A percentile compares a stretch with the other conserved stretches of the same genome.
Conservation (phyloP, 2,329 filamentous ascomycete genomes). For the Stagonosporopsis chrysanthemi region DNA sequence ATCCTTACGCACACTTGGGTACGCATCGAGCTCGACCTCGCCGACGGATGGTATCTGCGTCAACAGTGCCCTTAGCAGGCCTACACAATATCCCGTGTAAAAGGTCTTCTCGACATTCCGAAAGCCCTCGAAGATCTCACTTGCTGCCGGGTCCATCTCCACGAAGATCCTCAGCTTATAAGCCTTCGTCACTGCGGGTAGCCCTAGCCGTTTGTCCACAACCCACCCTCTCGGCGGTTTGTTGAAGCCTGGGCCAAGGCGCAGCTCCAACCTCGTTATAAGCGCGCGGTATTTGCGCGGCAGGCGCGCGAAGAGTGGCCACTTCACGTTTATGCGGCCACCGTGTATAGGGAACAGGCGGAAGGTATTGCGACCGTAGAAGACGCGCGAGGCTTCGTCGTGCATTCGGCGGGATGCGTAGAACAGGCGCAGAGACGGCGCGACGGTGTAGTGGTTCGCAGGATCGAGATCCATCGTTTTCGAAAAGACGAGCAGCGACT, state of each 20-base stretch:
- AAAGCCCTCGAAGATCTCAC: constrained; percentile 72
- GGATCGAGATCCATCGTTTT: constrained; percentile 71
- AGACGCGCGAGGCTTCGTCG: constrained; percentile 59
- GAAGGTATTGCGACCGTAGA: constrained; percentile 62
- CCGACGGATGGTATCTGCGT: constrained; percentile 63
- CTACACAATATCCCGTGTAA: constrained; percentile 71
- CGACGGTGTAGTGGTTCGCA: constrained; percentile 69
- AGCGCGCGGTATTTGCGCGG: constrained; percentile 65
- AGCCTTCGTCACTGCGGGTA: constrained; percentile 67
- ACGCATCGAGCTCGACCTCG: constrained; percentile 74
- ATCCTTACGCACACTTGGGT: constrained; percentile 68
- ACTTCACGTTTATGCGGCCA: constrained; percentile 74
- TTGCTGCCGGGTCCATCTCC: constrained; percentile 72
- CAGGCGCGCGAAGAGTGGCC: constrained; percentile 72
- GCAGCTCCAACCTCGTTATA: constrained; percentile 71
- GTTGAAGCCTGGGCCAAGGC: constrained; percentile 76
- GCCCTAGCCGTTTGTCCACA: constrained; percentile 69
- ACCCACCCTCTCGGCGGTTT: constrained; percentile 75
- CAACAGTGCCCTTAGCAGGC: constrained; percentile 65
- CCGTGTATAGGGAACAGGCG: constrained; percentile 62
- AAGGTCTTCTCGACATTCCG: constrained; percentile 67
- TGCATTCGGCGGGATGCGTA: constrained; percentile 64
- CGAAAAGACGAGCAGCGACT: constrained; percentile 57
- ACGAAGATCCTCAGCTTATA: constrained; percentile 71
- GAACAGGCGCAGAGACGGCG: constrained; percentile 69